These are phyloP conservation scores for Ogataea salicorniae DNA, from an alignment of 805 yeast species.

Conservation along the genomic window DNA sequence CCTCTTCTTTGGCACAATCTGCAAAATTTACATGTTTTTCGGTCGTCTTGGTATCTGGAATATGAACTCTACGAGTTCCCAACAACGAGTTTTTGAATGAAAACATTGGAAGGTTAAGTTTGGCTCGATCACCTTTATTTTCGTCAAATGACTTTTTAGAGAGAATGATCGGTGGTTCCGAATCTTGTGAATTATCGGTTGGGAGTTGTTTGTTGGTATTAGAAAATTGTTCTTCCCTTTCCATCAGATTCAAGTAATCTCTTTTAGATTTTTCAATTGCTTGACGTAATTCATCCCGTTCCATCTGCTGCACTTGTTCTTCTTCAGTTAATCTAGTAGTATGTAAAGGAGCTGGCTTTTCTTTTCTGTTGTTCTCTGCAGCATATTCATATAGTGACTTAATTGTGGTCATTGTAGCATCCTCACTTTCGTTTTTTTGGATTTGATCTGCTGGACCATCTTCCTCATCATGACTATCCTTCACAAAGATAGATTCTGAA, in stretches of 20 bases:
- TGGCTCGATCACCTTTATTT: conserved; percentile 5
- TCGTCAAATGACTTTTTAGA: conserved; percentile 17
- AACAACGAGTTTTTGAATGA: conserved; percentile 12
- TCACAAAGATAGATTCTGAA: conserved; percentile 14
- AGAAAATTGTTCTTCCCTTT: conserved; percentile 23
- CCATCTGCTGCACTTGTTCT: conserved; percentile 14
- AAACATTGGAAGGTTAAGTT: conserved; percentile 10
- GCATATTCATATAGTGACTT: conserved; percentile 31
- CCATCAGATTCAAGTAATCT: conserved; percentile 32
- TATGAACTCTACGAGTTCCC: neutral
- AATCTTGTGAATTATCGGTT: conserved; percentile 2
- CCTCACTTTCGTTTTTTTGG: conserved; percentile 11
- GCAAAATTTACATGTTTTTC: neutral
- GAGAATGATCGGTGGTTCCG: conserved; percentile 19
- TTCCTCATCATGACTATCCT: neutral
- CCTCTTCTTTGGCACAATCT: neutral
- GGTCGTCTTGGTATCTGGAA: neutral
- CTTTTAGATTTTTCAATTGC: conserved; percentile 46
- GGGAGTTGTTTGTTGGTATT: too few relatives aligned
- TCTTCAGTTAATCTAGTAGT: conserved; percentile 7
- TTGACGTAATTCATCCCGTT: conserved; percentile 30
- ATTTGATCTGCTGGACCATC: neutral
- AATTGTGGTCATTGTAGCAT: conserved; percentile 24
- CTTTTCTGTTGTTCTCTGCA: conserved; percentile 17
- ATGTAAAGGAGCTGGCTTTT: neutral